phyloP scores from a whole-genome alignment of 2,329 filamentous ascomycete genomes.

The Tolypocladium sp. region DNA sequence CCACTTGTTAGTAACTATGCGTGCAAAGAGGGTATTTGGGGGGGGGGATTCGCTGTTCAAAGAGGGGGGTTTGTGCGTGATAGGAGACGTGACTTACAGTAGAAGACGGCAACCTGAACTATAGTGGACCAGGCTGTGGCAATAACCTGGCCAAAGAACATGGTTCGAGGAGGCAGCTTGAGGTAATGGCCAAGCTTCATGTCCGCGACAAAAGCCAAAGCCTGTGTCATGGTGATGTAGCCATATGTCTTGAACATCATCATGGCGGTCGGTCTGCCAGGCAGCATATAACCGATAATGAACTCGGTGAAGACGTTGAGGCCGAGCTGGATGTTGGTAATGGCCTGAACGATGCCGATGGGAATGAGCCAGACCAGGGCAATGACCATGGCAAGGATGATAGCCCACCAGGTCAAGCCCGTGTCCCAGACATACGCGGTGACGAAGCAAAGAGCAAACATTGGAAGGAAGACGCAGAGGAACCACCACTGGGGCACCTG shows the following conservation, averaged over 20 bases:
- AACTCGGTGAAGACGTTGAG: slow-evolving; percentile 31
- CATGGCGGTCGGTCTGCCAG: slow-evolving; percentile 12
- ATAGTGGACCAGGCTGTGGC: slow-evolving; percentile 1
- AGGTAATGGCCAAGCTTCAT: slow-evolving; percentile 42
- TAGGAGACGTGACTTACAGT: background rate
- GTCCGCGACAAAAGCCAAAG: slow-evolving; percentile 34
- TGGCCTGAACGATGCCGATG: slow-evolving; percentile 18
- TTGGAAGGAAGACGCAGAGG: slow-evolving; percentile 17
- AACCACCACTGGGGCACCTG: slow-evolving; percentile 33
- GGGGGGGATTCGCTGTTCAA: background rate
- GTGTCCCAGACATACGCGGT: slow-evolving; percentile 14
- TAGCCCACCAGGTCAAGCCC: slow-evolving; percentile 18
- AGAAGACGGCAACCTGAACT: slow-evolving; percentile 15
- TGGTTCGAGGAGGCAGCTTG: slow-evolving; percentile 33
- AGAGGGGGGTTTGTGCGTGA: background rate
- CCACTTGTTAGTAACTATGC: background rate
- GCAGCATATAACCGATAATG: slow-evolving; percentile 15
- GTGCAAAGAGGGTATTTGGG: background rate
- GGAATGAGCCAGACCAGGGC: slow-evolving; percentile 15
- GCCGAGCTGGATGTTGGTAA: slow-evolving; percentile 26
- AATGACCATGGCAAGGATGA: slow-evolving; percentile 16
- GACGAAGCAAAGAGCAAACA: slow-evolving; percentile 23
- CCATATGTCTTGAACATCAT: slow-evolving; percentile 18
- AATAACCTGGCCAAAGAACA: slow-evolving; percentile 1
- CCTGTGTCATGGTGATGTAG: slow-evolving; percentile 24